A percentile compares a stretch with the other conserved stretches of the same genome.
These are phyloP conservation scores for Aciculoconidium aculeatum DNA, from an alignment of 805 yeast species.

Conservation along the genomic window DNA sequence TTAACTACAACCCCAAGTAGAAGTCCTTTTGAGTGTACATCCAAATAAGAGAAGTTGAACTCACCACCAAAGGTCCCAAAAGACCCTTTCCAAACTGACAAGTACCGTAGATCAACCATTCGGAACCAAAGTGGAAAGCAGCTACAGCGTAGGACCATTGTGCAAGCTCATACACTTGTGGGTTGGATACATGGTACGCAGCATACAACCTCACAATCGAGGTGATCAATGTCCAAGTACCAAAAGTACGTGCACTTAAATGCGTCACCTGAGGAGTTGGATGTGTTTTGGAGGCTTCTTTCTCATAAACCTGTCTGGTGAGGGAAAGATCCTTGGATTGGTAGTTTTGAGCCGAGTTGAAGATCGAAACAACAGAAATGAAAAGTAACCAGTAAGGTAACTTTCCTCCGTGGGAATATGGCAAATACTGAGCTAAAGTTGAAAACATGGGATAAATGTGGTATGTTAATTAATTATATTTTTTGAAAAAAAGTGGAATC, in stretches of 20 bases:
- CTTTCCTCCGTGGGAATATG: constrained; percentile 22
- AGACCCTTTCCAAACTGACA: constrained; percentile 85
- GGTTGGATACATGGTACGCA: constrained; percentile 62
- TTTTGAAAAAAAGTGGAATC: no score
- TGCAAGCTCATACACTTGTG: constrained; percentile 71
- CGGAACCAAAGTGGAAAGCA: constrained; percentile 72
- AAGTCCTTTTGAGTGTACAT: constrained; percentile 66
- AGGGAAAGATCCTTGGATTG: constrained; percentile 59
- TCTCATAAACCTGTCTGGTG: constrained; percentile 73
- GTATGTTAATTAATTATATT: no score
- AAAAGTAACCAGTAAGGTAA: constrained; percentile 36
- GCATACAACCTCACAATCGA: constrained; percentile 82
- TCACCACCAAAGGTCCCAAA: constrained; percentile 77
- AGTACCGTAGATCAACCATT: constrained; percentile 75
- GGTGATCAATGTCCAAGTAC: constrained; percentile 93
- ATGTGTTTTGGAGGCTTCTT: constrained; percentile 16
- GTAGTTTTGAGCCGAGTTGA: constrained; percentile 87
- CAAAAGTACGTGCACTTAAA: constrained; percentile 92
- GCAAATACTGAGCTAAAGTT: constrained; percentile 4
- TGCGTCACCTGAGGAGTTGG: constrained; percentile 31
- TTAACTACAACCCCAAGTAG: constrained; percentile 47
- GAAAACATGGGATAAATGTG: no score
- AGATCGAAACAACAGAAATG: constrained; percentile 81
- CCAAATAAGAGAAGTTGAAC: constrained; percentile 71
- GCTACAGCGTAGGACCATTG: constrained; percentile 81